Conservation (phyloP, 768 basidiomycete genomes). For the Naematelia encephala region DNA sequence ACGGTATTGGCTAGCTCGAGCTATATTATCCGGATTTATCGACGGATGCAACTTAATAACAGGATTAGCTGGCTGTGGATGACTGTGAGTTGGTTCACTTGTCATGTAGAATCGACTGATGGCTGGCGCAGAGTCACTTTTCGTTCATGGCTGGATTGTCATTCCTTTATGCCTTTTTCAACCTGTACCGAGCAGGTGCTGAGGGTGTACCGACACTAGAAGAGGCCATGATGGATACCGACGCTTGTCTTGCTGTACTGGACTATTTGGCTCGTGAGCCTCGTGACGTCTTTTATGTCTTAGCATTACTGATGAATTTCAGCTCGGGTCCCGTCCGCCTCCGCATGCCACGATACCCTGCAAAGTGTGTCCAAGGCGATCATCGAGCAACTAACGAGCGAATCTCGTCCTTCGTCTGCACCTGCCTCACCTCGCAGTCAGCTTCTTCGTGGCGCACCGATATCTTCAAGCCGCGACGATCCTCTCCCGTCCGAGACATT, state of each 20-base stretch:
- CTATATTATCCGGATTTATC: conserved; percentile 51
- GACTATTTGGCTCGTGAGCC: conserved; percentile 50
- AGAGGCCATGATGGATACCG: conserved; percentile 49
- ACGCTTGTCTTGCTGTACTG: conserved; percentile 47
- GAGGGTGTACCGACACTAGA: conserved; percentile 45
- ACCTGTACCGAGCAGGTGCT: conserved; percentile 49
- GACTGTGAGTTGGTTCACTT: conserved; percentile 35
- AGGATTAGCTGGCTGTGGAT: conserved; percentile 51
- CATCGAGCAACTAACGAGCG: conserved; percentile 26
- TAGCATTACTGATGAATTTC: conserved; percentile 3
- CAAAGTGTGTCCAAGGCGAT: conserved; percentile 30
- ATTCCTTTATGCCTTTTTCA: conserved; percentile 51
- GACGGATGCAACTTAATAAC: conserved; percentile 50
- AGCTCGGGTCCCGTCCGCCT: conserved; percentile 37
- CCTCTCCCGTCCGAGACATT: conserved; percentile 42
- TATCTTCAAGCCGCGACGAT: conserved; percentile 44
- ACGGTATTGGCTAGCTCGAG: conserved; percentile 51
- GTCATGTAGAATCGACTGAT: conserved; percentile 2
- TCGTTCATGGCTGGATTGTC: conserved; percentile 51
- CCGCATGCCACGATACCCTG: conserved; percentile 37
- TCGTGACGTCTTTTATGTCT: neutral
- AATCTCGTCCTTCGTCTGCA: conserved; percentile 11
- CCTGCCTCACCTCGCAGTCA: conserved; percentile 17
- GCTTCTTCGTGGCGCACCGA: conserved; percentile 31
- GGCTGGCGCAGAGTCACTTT: conserved; percentile 39